A percentile compares a stretch with the other conserved stretches of the same genome.
Evolutionary conservation across 352 stramenopile species (phyloP).

Genomic region (Pythium chondricola): DNA sequence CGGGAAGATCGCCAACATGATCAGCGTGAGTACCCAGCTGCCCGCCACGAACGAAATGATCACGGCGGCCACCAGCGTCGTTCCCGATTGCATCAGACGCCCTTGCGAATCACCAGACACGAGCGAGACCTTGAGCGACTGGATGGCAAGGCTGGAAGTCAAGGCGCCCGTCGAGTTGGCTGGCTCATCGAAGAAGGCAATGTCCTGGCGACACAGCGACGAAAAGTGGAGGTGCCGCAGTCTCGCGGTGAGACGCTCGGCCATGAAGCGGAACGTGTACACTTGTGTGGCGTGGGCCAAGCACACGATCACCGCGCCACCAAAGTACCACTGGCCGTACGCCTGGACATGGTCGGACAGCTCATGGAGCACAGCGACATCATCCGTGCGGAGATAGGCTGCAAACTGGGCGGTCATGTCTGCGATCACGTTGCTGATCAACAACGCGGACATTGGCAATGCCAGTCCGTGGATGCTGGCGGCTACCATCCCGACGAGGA

Average conservation of each 20-base stretch:
- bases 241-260: constrained; percentile 36
- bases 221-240: constrained; percentile 33
- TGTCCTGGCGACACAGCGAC: constrained; percentile 26
- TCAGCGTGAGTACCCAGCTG: constrained; percentile 54
- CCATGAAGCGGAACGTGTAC: constrained; percentile 43
- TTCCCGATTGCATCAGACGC: constrained; percentile 27
- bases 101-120: constrained; percentile 40
- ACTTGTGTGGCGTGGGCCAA: constrained; percentile 20
- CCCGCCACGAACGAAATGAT: constrained; percentile 44
- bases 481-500: not conserved
- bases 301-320: constrained; percentile 22
- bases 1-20: constrained; percentile 49
- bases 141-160: constrained; percentile 32
- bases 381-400: constrained; percentile 19
- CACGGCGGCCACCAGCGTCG: constrained; percentile 38
- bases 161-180: constrained; percentile 46
- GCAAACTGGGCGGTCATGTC: constrained; percentile 27
- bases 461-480: constrained; percentile 6
- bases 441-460: constrained; percentile 6
- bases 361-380: constrained; percentile 13
- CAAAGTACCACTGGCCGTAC: constrained; percentile 25
- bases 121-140: constrained; percentile 31
- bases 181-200: constrained; percentile 69
- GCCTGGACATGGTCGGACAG: constrained; percentile 26
- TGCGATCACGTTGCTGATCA: constrained; percentile 17